These are phyloP conservation scores for Hordeum marinum DNA, from an alignment of 176 grass and related monocot genomes.

Conservation along the genomic window DNA sequence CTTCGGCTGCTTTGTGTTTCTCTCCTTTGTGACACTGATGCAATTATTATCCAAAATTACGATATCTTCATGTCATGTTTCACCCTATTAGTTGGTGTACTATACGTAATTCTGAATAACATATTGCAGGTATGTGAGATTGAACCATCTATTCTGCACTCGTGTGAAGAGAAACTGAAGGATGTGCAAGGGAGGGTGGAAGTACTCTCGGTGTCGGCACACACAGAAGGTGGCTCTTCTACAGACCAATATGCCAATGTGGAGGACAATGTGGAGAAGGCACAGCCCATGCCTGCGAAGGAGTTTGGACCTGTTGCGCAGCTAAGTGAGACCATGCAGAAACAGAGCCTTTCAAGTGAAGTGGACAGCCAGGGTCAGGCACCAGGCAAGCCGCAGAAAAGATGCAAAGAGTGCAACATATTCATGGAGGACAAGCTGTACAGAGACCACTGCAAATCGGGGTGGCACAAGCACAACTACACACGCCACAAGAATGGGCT, in stretches of 20 bases:
- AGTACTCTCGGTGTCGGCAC: constrained; percentile 63
- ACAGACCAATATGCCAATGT: constrained; percentile 44
- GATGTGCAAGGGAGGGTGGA: constrained; percentile 68
- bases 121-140: constrained; percentile 76
- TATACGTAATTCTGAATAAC: background rate
- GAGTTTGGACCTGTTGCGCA: constrained; percentile 21
- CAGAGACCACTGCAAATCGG: constrained; percentile 77
- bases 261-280: constrained; percentile 29
- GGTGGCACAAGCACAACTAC: constrained; percentile 92
- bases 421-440: constrained; percentile 62
- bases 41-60: background rate
- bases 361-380: constrained; percentile 14
- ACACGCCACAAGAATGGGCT: constrained; percentile 54
- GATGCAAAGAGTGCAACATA: constrained; percentile 62
- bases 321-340: constrained; percentile 52
- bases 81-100: background rate
- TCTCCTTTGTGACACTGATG: background rate
- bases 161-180: constrained; percentile 72
- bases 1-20: background rate
- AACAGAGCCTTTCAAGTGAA: constrained; percentile 43
- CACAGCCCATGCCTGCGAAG: constrained; percentile 28
- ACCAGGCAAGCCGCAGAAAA: constrained; percentile 46
- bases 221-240: constrained; percentile 49
- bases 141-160: constrained; percentile 68
- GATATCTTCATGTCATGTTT: background rate